A percentile compares a stretch with the other conserved stretches of the same genome.
phyloP scores from a whole-genome alignment of 805 yeast genomes.

The Sungouiella thailandica region DNA sequence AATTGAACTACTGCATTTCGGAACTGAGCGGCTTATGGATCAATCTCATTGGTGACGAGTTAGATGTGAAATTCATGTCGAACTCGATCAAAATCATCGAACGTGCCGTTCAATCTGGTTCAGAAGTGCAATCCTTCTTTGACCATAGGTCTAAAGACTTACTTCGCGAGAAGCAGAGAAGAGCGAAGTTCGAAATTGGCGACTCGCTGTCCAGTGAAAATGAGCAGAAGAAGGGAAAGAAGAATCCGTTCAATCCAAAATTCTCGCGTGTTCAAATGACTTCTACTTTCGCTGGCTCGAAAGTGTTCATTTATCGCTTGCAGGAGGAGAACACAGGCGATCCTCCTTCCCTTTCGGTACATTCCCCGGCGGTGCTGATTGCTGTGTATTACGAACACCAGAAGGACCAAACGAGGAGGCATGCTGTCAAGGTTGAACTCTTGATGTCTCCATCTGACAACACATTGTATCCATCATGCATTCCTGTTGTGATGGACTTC shows the following conservation, averaged over 20 bases:
- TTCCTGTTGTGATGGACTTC: slow-evolving; percentile 68
- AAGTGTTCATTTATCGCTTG: slow-evolving; percentile 43
- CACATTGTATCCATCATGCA: slow-evolving; percentile 64
- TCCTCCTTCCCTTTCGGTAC: slow-evolving; percentile 54
- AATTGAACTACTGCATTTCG: slow-evolving; percentile 43
- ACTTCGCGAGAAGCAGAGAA: slow-evolving; percentile 2
- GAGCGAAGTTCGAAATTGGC: background rate
- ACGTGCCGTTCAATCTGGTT: slow-evolving; percentile 42
- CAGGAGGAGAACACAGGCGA: slow-evolving; percentile 35
- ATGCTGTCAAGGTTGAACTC: slow-evolving; percentile 46
- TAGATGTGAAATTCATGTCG: slow-evolving; percentile 62
- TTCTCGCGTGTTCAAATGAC: slow-evolving; percentile 44
- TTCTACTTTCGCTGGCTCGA: slow-evolving; percentile 67
- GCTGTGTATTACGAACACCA: slow-evolving; percentile 47
- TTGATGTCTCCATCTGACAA: slow-evolving; percentile 69
- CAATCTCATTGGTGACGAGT: slow-evolving; percentile 58
- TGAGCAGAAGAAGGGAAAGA: too few species aligned
- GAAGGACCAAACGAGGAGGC: slow-evolving; percentile 33
- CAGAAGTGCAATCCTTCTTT: slow-evolving; percentile 36
- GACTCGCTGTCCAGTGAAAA: too few species aligned
- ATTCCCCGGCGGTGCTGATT: slow-evolving; percentile 70
- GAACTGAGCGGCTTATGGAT: slow-evolving; percentile 39
- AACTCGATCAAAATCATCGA: slow-evolving; percentile 53
- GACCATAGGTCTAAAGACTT: slow-evolving; percentile 15
- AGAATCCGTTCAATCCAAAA: slow-evolving; percentile 12